Conservation (phyloP, 345 rosid species). For the Iberis pinnata region DNA sequence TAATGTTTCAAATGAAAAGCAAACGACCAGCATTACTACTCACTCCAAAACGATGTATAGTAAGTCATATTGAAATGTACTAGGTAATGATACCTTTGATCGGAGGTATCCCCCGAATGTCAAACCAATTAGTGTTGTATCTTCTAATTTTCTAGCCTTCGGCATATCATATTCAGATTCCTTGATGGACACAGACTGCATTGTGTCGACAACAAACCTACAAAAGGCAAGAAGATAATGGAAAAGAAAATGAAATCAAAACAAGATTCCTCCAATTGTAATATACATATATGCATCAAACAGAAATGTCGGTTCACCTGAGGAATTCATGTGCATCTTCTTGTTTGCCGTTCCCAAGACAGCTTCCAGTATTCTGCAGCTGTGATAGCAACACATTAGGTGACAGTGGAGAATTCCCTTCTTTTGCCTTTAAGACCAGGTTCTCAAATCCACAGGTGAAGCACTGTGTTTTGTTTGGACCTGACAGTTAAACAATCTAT, state of each 20-base stretch:
- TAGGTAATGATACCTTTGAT: conserved; percentile 56
- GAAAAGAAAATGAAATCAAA: conserved; percentile 4
- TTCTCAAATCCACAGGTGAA: conserved; percentile 85
- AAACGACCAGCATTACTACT: conserved; percentile 14
- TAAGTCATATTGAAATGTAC: conserved; percentile 1
- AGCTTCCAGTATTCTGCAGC: conserved; percentile 60
- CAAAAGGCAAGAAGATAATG: conserved; percentile 12
- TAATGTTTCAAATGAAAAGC: conserved; percentile 1
- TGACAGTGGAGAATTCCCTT: conserved; percentile 59
- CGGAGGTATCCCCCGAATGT: conserved; percentile 96
- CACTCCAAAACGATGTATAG: conserved; percentile 3
- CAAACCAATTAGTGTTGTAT: conserved; percentile 72
- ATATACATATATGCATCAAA: conserved; percentile 3
- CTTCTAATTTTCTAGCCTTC: conserved; percentile 50
- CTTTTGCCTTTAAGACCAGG: conserved; percentile 65
- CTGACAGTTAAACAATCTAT: conserved; percentile 34
- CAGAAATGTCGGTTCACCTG: conserved; percentile 44
- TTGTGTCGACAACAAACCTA: conserved; percentile 81
- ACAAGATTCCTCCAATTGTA: conserved; percentile 4
- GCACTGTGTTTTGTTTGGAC: conserved; percentile 72
- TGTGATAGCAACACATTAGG: conserved; percentile 65
- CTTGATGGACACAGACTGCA: conserved; percentile 84
- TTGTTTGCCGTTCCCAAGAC: conserved; percentile 76
- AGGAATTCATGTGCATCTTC: conserved; percentile 99
- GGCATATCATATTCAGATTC: conserved; percentile 41